Evolutionary conservation across 257 asterid species (phyloP).

Genomic region (Schizonepeta tenuifolia): DNA sequence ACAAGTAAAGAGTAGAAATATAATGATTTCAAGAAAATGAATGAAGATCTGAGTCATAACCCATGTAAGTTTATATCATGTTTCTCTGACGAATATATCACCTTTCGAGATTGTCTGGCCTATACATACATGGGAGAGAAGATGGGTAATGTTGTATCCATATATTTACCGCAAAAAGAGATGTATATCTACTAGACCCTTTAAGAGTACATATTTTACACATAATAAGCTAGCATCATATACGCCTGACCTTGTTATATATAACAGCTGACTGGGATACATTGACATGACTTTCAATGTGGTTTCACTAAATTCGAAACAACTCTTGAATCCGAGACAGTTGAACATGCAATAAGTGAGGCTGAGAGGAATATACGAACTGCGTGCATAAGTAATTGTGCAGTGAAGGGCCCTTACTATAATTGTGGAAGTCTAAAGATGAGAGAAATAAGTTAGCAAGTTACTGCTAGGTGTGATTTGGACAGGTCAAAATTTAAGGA

Average conservation of each 20-base stretch:
- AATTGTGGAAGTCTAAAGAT: not conserved
- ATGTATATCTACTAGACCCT: not conserved
- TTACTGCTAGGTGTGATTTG: not conserved
- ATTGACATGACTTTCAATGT: not conserved
- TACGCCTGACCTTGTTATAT: not conserved
- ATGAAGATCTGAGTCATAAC: not conserved
- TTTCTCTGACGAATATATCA: not conserved
- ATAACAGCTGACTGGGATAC: not conserved
- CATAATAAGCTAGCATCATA: not conserved
- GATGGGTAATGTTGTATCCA: not conserved
- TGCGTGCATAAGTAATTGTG: not conserved
- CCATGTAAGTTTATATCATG: not conserved
- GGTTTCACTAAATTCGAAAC: not conserved
- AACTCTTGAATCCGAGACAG: not conserved
- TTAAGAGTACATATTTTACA: not conserved
- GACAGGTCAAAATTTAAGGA: not conserved
- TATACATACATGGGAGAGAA: no score
- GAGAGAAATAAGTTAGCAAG: not conserved
- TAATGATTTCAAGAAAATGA: slow-evolving; percentile 4
- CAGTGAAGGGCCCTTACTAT: not conserved
- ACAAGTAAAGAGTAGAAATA: slow-evolving; percentile 13
- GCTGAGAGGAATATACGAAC: not conserved
- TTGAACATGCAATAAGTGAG: not conserved
- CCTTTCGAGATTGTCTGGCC: not conserved
- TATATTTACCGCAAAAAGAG: not conserved